Percentiles rank a stretch among this genome's conserved stretches.
Evolutionary conservation across 257 asterid species (phyloP).

Genomic region (Ballota nigra): DNA sequence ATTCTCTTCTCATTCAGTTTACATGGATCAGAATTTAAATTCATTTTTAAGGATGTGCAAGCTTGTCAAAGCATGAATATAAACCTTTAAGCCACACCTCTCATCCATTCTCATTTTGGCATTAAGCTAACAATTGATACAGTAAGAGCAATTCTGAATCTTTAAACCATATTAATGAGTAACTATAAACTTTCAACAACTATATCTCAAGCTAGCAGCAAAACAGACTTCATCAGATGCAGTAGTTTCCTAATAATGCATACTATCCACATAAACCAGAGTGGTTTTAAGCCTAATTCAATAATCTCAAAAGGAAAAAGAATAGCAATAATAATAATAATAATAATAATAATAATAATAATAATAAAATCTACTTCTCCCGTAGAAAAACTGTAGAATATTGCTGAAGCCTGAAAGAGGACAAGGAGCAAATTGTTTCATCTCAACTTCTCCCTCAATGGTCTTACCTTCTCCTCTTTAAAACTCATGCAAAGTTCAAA

Average conservation of each 20-base stretch:
- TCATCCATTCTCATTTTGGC: neutral
- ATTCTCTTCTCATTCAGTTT: slow-evolving; percentile 14
- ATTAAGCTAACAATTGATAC: neutral
- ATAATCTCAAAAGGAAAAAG: neutral
- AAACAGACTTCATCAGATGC: neutral
- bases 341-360: neutral
- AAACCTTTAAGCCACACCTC: neutral
- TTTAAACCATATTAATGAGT: neutral
- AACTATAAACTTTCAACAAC: neutral
- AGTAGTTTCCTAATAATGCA: neutral
- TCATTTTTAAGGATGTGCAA: neutral
- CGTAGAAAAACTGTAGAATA: neutral
- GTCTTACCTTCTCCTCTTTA: neutral
- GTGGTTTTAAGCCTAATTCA: neutral
- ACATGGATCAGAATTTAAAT: neutral
- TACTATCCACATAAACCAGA: neutral
- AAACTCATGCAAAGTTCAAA: neutral
- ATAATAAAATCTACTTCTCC: neutral
- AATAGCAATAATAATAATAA: too few relatives aligned
- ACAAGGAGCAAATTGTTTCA: neutral
- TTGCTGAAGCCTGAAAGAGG: neutral
- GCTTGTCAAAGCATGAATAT: neutral
- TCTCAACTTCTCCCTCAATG: neutral
- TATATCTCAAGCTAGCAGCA: neutral
- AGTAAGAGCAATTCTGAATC: neutral